Conservation (phyloP, 768 basidiomycete species). For the Polyporus arcularius region DNA sequence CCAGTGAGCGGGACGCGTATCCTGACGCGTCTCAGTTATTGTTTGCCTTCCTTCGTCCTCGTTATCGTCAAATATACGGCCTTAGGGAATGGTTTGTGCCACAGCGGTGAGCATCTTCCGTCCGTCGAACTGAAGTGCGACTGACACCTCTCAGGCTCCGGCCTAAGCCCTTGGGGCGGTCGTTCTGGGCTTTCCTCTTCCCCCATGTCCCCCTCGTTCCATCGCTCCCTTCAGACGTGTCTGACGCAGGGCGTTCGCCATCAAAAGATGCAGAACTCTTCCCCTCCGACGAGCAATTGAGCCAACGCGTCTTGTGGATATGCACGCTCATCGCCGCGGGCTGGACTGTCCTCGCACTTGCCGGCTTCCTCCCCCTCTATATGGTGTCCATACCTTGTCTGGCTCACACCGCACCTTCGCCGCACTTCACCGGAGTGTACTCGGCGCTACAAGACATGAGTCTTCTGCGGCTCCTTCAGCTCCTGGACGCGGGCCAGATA, state of each 20-base stretch:
- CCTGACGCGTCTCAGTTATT: constrained; percentile 43
- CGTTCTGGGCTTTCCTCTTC: constrained; percentile 68
- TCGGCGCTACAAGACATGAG: constrained; percentile 76
- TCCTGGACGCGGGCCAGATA: constrained; percentile 44
- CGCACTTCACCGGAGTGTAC: constrained; percentile 56
- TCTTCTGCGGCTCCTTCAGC: constrained; percentile 68
- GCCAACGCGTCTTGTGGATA: constrained; percentile 70
- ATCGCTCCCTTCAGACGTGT: constrained; percentile 53
- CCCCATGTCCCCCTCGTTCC: constrained; percentile 72
- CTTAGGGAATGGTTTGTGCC: constrained; percentile 78
- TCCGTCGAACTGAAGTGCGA: background rate
- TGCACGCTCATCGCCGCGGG: constrained; percentile 62
- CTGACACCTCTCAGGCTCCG: constrained; percentile 49
- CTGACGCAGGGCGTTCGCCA: constrained; percentile 52
- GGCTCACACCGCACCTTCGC: constrained; percentile 46
- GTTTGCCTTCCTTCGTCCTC: constrained; percentile 70
- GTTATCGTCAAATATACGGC: constrained; percentile 70
- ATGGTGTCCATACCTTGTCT: constrained; percentile 70
- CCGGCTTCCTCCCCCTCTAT: constrained; percentile 74
- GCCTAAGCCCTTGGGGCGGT: constrained; percentile 58
- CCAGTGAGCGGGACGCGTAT: background rate
- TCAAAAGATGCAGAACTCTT: constrained; percentile 56
- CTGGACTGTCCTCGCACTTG: constrained; percentile 70
- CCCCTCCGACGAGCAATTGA: constrained; percentile 75
- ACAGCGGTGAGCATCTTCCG: constrained; percentile 53